Conservation (phyloP, 495 filamentous ascomycete genomes). For the Aspergillus heteromorphus region DNA sequence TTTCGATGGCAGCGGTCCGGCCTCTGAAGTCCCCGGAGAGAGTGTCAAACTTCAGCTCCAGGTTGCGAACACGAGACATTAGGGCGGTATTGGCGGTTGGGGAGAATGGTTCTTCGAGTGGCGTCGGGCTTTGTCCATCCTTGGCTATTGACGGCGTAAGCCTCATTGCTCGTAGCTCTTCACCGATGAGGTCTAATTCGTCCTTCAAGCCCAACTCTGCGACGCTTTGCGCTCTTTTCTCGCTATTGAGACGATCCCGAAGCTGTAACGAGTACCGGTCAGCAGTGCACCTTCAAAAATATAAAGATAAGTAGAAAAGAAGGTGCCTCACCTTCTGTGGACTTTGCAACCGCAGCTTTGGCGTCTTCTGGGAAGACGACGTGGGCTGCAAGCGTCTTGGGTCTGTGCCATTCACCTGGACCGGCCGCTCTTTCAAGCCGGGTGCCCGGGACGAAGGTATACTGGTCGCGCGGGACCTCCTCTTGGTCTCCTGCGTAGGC, state of each 20-base stretch:
- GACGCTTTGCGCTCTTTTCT: slow-evolving; percentile 67
- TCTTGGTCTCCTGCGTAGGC: slow-evolving; percentile 38
- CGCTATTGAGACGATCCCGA: slow-evolving; percentile 77
- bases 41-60: slow-evolving; percentile 61
- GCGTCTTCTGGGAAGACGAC: slow-evolving; percentile 38
- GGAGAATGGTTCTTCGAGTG: slow-evolving; percentile 14
- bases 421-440: slow-evolving; percentile 50
- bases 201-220: slow-evolving; percentile 62
- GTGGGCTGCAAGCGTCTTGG: slow-evolving; percentile 29
- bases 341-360: slow-evolving; percentile 79
- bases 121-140: slow-evolving; percentile 5
- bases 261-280: slow-evolving; percentile 38
- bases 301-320: not conserved
- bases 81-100: slow-evolving; percentile 37
- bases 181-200: slow-evolving; percentile 75
- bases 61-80: slow-evolving; percentile 48
- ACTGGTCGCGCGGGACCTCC: slow-evolving; percentile 46
- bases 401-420: slow-evolving; percentile 35
- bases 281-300: not conserved
- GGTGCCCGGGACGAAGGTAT: slow-evolving; percentile 43
- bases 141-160: slow-evolving; percentile 22
- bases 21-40: slow-evolving; percentile 56
- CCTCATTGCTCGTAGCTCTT: slow-evolving; percentile 68
- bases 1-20: slow-evolving; percentile 56
- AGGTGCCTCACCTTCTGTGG: slow-evolving; percentile 63